Base-by-base conservation (phyloP, 495 filamentous ascomycete species). In the Xylaria palmicola region DNA sequence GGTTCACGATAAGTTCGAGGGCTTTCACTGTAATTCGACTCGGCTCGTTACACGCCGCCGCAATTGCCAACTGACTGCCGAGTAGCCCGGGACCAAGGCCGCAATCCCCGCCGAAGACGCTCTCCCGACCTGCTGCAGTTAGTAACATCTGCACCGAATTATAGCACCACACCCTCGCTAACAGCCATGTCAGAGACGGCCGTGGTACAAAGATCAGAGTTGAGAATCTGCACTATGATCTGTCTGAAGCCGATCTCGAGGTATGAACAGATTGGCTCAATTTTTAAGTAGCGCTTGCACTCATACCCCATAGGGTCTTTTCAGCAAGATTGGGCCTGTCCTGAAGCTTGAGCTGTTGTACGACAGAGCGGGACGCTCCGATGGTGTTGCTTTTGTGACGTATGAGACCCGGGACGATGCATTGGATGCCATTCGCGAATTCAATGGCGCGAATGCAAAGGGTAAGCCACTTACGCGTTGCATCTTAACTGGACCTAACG, bases 171-270 rank as follows among this genome's bases (percentile, higher is more conserved):
- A 60, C 24, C 62, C 44, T 30, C 65, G 66, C 45, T 61, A 44
- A 66, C 17, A 20, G 3, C 45, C 36, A 24, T 58, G 27, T 17
- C 66, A 81, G 78, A 71, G 75, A 82, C n/a, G 58, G 77, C 37
- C 64, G 77, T 27, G 85, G 89, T 66, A 81, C 87, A 50, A 93
- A 90, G 73, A 74, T 97, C 62, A 88, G 88, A 55, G 88, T 97
- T 48, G 91, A 96, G 62, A 97, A 97, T 71, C 75, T 97, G 49
- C 93, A 97, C 75, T 97, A 96, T 75, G 93, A 97, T 41, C 83
- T 97, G 56, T 91, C 89, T 24, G 88, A 93, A 73, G 86, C 85
- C 29, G 93, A 97, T 68, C 83, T 97, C 50, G 82, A 90, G 68
- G 93, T 93, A 83, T 50, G 77, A 15, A 44, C 41, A 6, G 29